phyloP scores from a whole-genome alignment of 805 yeast genomes.

The Hyphopichia homilentoma region DNA sequence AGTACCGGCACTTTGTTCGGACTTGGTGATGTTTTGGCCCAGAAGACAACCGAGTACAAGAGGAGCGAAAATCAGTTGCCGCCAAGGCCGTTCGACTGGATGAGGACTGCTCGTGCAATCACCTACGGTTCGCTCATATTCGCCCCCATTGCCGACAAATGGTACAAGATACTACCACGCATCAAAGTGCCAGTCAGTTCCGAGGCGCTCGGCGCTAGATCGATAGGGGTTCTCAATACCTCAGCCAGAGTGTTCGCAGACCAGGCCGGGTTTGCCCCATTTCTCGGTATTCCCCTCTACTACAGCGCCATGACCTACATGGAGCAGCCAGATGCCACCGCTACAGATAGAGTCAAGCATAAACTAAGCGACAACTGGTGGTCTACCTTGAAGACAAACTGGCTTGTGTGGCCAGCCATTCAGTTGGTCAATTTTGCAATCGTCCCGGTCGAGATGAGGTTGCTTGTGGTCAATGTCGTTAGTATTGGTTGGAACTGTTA shows the following conservation, averaged over 20 bases:
- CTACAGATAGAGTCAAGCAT: constrained; percentile 15
- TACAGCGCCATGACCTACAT: constrained; percentile 62
- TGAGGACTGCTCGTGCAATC: constrained; percentile 60
- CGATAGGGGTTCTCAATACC: constrained; percentile 12
- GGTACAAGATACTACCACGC: constrained; percentile 56
- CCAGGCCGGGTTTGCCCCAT: constrained; percentile 75
- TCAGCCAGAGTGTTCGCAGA: constrained; percentile 57
- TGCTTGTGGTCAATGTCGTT: constrained; percentile 64
- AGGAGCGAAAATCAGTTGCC: constrained; percentile 7
- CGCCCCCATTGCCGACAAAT: constrained; percentile 69
- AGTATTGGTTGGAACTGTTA: constrained; percentile 84
- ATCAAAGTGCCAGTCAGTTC: constrained; percentile 32
- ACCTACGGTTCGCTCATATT: constrained; percentile 71
- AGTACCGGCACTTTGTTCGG: constrained; percentile 63
- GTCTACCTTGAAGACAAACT: constrained; percentile 69
- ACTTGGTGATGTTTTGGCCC: constrained; percentile 74
- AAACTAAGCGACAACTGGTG: constrained; percentile 53
- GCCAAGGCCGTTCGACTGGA: constrained; percentile 55
- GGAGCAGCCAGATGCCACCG: constrained; percentile 46
- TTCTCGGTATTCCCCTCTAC: constrained; percentile 67
- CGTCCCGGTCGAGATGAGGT: constrained; percentile 67
- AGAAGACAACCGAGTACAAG: constrained; percentile 20
- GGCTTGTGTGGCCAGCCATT: constrained; percentile 89
- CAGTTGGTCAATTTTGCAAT: constrained; percentile 74
- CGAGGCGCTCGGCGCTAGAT: background rate